Conservation (phyloP, 2,329 filamentous ascomycete genomes). For the Esteya vermicola region DNA sequence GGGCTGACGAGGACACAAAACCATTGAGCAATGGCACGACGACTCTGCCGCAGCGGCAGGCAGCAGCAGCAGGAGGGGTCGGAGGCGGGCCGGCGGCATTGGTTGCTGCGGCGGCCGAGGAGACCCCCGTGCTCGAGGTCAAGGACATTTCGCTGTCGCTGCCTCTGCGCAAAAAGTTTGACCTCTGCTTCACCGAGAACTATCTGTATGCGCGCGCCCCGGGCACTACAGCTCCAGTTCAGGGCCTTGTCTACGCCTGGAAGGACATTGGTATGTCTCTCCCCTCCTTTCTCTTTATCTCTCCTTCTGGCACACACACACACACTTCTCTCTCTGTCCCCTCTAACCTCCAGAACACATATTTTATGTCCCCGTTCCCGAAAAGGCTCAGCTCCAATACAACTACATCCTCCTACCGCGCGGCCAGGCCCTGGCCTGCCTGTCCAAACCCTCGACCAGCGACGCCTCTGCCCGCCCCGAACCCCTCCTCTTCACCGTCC, state of each 20-base stretch:
- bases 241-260: constrained; percentile 44
- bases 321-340: no score
- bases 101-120: constrained; percentile 18
- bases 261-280: constrained; percentile 39
- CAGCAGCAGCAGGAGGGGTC: constrained; percentile 7
- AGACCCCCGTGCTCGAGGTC: constrained; percentile 41
- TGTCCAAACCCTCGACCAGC: constrained; percentile 17
- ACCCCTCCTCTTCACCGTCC: constrained; percentile 50
- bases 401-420: constrained; percentile 51
- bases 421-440: constrained; percentile 31
- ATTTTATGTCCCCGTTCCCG: constrained; percentile 51
- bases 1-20: constrained; percentile 1
- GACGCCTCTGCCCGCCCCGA: constrained; percentile 24
- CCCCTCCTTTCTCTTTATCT: not conserved
- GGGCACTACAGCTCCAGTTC: constrained; percentile 34
- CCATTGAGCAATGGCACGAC: constrained; percentile 8
- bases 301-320: not conserved
- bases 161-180: constrained; percentile 55
- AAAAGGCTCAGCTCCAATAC: constrained; percentile 50
- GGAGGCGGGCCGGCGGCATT: constrained; percentile 12
- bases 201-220: constrained; percentile 43
- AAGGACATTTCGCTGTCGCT: constrained; percentile 55
- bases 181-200: constrained; percentile 45
- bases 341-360: constrained; percentile 36
- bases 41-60: constrained; percentile 8